Base-by-base conservation (phyloP, 495 filamentous ascomycete species). In the Trichoderma asperelloides region DNA sequence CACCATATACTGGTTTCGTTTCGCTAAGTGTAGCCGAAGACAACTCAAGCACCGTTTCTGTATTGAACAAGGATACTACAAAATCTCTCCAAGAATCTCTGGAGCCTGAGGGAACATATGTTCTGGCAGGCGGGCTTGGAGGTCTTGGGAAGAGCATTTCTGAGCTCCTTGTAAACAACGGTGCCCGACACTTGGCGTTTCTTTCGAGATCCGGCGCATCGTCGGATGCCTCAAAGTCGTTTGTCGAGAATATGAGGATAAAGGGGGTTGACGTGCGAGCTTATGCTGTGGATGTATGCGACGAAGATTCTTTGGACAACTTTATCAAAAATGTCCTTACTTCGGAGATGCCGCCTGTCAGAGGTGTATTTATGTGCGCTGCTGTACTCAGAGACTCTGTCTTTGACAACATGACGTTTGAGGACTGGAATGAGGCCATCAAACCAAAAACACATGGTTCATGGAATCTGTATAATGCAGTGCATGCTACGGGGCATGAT, bases 401-500 rank as follows among this genome's bases (percentile, higher is more conserved):
- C 3, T 77, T 82, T 43, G 74, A 75, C 37, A 75, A 79, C n/a
- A 78, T 83, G 73, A 74, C 68, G 15, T 70, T 70, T 41, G 69
- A 75, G 1, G 57, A 74, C 9, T 80, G 76, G 60, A 43, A 70
- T n/a, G 70, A 62, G 4, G 77, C 71, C 18, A 74, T 77, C 3
- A 62, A 65, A 15, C 76, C 81, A 1, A 83, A 83, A 67, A 75
- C 81, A 11, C 33, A 73, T 2, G 79, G 78, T 1, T 64, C 74
- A 2, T 70, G 73, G 74, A 76, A 84, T 67, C 65, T 86, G 9
- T 81, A 85, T 65, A 47, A 79, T n/a, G 21, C 57, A 1, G 71
- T 85, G 41, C 70, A 71, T 67, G 62, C 47, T n/a, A 11, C 55
- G 13, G 60, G 15, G 2, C 40, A 63, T 7, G 28, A 57, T 13